A percentile compares a stretch with the other conserved stretches of the same genome.
Evolutionary conservation across 495 filamentous ascomycete species (phyloP).

Genomic region (Penicillium goetzii): DNA sequence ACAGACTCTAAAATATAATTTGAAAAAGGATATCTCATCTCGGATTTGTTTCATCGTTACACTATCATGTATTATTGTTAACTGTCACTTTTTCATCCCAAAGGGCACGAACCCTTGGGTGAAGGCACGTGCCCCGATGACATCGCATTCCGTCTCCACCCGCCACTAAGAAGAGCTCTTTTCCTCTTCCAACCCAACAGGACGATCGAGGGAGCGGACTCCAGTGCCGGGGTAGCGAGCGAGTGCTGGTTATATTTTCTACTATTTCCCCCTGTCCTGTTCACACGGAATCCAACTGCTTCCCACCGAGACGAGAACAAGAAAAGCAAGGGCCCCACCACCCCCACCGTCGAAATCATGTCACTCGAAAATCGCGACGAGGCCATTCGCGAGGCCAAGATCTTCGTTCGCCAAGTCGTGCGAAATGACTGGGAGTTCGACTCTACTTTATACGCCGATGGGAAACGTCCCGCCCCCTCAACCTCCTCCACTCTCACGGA

Average conservation of each 20-base stretch:
- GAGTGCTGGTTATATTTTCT: background rate
- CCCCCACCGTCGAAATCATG: slow-evolving; percentile 25
- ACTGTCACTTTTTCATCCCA: background rate
- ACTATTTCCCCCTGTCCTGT: background rate
- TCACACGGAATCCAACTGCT: background rate
- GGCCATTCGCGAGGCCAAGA: slow-evolving; percentile 49
- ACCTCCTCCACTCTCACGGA: slow-evolving; percentile 26
- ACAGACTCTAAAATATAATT: background rate
- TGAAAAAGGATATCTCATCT: background rate
- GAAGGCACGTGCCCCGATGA: slow-evolving; percentile 20
- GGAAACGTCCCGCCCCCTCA: slow-evolving; percentile 25
- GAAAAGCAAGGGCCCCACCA: background rate
- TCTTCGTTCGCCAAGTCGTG: slow-evolving; percentile 46
- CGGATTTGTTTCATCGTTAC: too few species aligned
- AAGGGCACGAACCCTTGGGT: slow-evolving; percentile 10
- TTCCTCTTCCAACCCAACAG: slow-evolving; percentile 13
- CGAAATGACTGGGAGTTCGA: slow-evolving; percentile 51
- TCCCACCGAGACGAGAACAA: background rate
- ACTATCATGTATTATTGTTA: background rate
- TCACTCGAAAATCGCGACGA: slow-evolving; percentile 43
- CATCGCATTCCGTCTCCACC: slow-evolving; percentile 17
- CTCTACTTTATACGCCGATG: slow-evolving; percentile 32
- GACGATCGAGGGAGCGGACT: background rate
- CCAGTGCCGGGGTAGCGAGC: background rate
- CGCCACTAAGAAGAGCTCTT: slow-evolving; percentile 12